Evolutionary conservation across 192 early-diverging fungal species (phyloP), one percentile per base, ranked within the genome.

Genomic region (Irineochytrium annulatum): DNA sequence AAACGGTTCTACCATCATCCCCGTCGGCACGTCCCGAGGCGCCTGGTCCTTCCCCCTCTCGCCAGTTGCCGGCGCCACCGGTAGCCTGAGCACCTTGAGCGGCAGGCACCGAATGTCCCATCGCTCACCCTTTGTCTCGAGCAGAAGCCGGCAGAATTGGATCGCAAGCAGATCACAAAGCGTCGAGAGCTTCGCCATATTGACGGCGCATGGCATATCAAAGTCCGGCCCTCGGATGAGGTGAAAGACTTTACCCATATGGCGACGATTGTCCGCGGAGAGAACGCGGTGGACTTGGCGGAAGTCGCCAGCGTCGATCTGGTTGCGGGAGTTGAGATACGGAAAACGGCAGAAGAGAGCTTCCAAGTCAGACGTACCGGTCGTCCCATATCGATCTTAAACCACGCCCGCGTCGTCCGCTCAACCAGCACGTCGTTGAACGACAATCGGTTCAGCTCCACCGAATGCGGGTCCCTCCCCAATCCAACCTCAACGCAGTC

Each of bases 231-330:
- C 46, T 8, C 46, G 46, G 46, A 49, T 49, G 22, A 8, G 17
- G 24, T 49, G 46, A 22, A 49, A 49, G 5, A 49, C 46, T 24
- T 49, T 49, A 24, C 46, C 46, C 37, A 41, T 49, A 24, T 5
- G 5, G 6, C 46, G 46, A 6, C 26, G 13, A 6, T 49, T 8
- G 13, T 8, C 22, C 22, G 22, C 46, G 46, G 13, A 14, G 24
- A 49, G 11, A 17, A 49, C 46, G 8, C 46, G 46, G 24, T 49
- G 46, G 11, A 49, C 11, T 49, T 49, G 46, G 11, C 46, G 11
- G 26, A 49, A 49, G 24, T 49, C 46, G 8, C 46, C 46, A 49
- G 13, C 13, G 46, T 49, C 46, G 24, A 49, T 49, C 46, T 8
- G 24, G 24, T 13, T n/a, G n/a, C n/a, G 37, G 37, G n/a, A 41